Evolutionary conservation across 176 grass and related monocot genomes (phyloP).

Genomic region (Avena insularis): DNA sequence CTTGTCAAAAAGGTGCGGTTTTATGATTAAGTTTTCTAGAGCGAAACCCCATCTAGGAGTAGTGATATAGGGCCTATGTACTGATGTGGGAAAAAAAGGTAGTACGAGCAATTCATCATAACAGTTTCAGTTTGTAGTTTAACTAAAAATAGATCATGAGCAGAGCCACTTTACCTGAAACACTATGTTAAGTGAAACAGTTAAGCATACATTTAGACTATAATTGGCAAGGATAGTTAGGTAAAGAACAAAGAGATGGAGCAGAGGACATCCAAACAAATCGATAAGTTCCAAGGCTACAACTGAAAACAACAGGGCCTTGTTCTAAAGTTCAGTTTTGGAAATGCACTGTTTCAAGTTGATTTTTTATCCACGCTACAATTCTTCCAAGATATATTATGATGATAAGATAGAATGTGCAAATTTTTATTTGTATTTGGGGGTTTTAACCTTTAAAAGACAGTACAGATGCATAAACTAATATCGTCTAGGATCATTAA

Average conservation of each 20-base stretch:
- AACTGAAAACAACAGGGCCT: background rate
- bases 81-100: too few species aligned
- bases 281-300: background rate
- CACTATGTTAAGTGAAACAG: background rate
- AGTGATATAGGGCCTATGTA: background rate
- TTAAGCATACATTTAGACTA: background rate
- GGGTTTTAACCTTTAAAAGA: background rate
- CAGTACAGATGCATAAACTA: conserved; percentile 3
- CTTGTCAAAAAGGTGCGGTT: too few species aligned
- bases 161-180: background rate
- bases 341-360: background rate
- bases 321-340: background rate
- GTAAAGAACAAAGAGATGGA: too few species aligned
- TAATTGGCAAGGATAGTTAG: background rate
- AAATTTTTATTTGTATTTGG: too few species aligned
- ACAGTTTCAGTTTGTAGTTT: background rate
- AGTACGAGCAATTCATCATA: background rate
- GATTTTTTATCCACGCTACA: too few species aligned
- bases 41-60: background rate
- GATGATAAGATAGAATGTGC: too few species aligned
- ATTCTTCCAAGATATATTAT: too few species aligned
- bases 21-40: background rate
- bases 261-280: background rate
- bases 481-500: background rate
- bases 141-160: too few species aligned